Evolutionary conservation across 2,329 filamentous ascomycete species (phyloP).

Genomic region (Diplodia corticola): DNA sequence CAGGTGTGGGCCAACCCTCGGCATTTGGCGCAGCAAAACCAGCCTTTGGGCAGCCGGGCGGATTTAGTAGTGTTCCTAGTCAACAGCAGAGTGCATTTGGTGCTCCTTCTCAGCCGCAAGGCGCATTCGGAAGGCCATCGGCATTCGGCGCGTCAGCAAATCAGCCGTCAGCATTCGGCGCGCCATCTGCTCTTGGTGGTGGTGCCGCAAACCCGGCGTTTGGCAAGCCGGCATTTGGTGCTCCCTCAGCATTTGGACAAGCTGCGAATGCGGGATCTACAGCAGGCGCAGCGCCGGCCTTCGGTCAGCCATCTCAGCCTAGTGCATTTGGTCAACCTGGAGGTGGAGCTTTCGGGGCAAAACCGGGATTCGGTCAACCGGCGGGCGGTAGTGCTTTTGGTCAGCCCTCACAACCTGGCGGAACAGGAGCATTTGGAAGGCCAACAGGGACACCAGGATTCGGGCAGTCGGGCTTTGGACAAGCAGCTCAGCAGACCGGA

Average conservation of each 20-base stretch:
- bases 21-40: conserved; percentile 15
- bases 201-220: conserved; percentile 28
- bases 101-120: conserved; percentile 19
- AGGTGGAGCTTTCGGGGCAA: conserved; percentile 30
- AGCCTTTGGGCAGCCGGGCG: conserved; percentile 9
- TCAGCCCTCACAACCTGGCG: conserved; percentile 26
- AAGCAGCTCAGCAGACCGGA: conserved; percentile 28
- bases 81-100: conserved; percentile 18
- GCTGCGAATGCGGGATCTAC: conserved; percentile 24
- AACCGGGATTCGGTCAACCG: conserved; percentile 36
- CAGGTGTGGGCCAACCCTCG: not conserved
- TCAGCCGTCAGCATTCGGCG: not conserved
- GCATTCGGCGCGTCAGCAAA: conserved; percentile 21
- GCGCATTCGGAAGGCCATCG: conserved; percentile 21
- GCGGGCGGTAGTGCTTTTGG: conserved; percentile 34
- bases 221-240: conserved; percentile 28
- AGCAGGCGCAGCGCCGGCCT: conserved; percentile 20
- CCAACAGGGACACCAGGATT: conserved; percentile 35
- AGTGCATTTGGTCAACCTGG: conserved; percentile 25
- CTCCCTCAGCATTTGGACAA: conserved; percentile 30
- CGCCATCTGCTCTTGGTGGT: not conserved
- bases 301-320: conserved; percentile 29
- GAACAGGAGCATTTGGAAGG: conserved; percentile 32
- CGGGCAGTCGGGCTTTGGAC: conserved; percentile 23
- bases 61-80: conserved; percentile 1